Conservation (phyloP, 208 protist genomes). For the Leishmania gerbilli region DNA sequence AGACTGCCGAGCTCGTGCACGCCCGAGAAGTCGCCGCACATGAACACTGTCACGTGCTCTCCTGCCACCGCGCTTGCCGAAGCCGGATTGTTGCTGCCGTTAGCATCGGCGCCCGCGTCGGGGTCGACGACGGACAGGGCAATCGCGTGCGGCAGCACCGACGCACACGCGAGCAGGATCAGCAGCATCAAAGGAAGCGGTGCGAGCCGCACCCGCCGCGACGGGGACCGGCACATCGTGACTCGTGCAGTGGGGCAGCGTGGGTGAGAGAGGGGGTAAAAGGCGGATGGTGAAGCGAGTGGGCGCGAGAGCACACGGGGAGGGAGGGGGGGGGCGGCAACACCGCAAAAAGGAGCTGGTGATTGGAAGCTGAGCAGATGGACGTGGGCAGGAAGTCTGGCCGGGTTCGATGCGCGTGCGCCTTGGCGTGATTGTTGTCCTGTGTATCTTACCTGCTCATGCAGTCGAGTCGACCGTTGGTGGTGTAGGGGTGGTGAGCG, state of each 20-base stretch:
- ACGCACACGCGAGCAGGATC: slow-evolving; percentile 21
- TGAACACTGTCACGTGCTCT: slow-evolving; percentile 29
- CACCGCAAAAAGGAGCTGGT: not conserved
- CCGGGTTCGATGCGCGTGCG: not conserved
- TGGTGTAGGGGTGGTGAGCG: not conserved
- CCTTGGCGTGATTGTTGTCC: not conserved
- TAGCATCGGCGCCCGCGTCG: not conserved
- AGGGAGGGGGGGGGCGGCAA: not conserved
- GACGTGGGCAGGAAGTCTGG: not conserved
- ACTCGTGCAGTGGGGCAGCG: not conserved
- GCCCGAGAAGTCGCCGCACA: slow-evolving; percentile 44
- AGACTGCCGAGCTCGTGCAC: slow-evolving; percentile 50
- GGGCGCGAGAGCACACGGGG: not conserved
- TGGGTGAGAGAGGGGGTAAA: not conserved
- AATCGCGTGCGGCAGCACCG: slow-evolving; percentile 7
- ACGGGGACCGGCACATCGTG: not conserved
- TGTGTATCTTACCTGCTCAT: not conserved
- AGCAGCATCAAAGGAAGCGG: slow-evolving; percentile 4
- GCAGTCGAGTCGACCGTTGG: not conserved
- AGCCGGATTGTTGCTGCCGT: not conserved
- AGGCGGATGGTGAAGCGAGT: not conserved
- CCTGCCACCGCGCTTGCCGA: not conserved
- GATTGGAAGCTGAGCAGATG: not conserved
- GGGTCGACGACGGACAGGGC: slow-evolving; percentile 4
- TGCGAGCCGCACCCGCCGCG: not conserved